Evolutionary conservation across 441 rosid species (phyloP).

Genomic region (Geranium incanum): DNA sequence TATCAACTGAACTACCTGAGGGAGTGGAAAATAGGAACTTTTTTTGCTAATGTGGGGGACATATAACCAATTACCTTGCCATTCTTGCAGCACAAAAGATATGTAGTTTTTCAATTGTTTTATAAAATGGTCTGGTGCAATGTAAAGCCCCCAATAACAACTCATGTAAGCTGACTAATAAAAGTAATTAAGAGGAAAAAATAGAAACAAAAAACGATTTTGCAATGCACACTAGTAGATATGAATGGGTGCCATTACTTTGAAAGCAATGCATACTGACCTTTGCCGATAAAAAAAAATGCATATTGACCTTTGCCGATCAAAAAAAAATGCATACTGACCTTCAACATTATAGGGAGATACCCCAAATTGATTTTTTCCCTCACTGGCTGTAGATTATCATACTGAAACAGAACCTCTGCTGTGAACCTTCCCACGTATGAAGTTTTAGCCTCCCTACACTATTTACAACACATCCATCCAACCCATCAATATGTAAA

Average conservation of each 20-base stretch:
- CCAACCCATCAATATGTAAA: slow-evolving; percentile 12
- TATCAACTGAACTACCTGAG: not conserved
- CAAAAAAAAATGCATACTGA: slow-evolving; percentile 21
- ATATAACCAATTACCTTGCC: not conserved
- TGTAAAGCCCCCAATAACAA: not conserved
- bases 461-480: slow-evolving; percentile 33
- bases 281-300: slow-evolving; percentile 24
- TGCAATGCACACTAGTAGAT: not conserved
- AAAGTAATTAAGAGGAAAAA: not conserved
- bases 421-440: slow-evolving; percentile 63
- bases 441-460: slow-evolving; percentile 79
- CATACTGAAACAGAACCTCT: slow-evolving; percentile 50
- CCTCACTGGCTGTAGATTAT: slow-evolving; percentile 37
- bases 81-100: not conserved
- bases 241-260: not conserved
- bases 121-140: not conserved
- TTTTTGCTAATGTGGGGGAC: not conserved
- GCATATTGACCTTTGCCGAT: too few species aligned
- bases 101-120: not conserved
- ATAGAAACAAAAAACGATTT: not conserved
- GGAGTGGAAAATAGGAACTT: not conserved
- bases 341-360: slow-evolving; percentile 88
- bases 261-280: slow-evolving; percentile 30
- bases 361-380: slow-evolving; percentile 67
- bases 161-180: not conserved